Evolutionary conservation across 345 rosid genomes (phyloP).

Genomic region (Euphorbia peplus): DNA sequence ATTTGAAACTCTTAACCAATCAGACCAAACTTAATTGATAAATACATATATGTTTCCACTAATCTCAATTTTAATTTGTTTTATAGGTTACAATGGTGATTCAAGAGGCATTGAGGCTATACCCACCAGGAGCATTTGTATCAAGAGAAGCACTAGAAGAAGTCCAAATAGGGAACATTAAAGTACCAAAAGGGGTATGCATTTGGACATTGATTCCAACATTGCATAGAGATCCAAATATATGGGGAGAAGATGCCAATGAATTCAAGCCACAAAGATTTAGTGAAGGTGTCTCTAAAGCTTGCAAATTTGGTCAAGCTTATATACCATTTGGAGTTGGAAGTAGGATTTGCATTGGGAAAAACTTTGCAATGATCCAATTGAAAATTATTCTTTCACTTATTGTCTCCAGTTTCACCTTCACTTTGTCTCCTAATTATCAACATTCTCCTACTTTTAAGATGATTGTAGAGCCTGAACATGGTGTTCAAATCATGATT

Average conservation of each 20-base stretch:
- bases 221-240: constrained; percentile 21
- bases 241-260: constrained; percentile 31
- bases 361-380: constrained; percentile 29
- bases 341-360: constrained; percentile 25
- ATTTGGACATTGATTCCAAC: constrained; percentile 18
- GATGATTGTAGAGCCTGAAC: constrained; percentile 74
- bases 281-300: constrained; percentile 22
- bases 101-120: constrained; percentile 21
- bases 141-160: constrained; percentile 24
- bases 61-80: no score
- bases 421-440: constrained; percentile 34
- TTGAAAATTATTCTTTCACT: constrained; percentile 31
- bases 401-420: constrained; percentile 24
- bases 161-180: constrained; percentile 5
- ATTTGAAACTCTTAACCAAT: no score
- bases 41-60: no score
- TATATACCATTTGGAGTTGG: constrained; percentile 35
- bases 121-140: constrained; percentile 20
- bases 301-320: constrained; percentile 27
- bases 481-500: constrained; percentile 51
- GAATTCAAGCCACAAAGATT: constrained; percentile 34
- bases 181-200: constrained; percentile 19
- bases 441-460: constrained; percentile 41
- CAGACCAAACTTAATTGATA: no score
- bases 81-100: constrained; percentile 19